These are phyloP conservation scores for Phytopythium delawarense DNA, from an alignment of 352 stramenopile genomes.

Conservation along the genomic window DNA sequence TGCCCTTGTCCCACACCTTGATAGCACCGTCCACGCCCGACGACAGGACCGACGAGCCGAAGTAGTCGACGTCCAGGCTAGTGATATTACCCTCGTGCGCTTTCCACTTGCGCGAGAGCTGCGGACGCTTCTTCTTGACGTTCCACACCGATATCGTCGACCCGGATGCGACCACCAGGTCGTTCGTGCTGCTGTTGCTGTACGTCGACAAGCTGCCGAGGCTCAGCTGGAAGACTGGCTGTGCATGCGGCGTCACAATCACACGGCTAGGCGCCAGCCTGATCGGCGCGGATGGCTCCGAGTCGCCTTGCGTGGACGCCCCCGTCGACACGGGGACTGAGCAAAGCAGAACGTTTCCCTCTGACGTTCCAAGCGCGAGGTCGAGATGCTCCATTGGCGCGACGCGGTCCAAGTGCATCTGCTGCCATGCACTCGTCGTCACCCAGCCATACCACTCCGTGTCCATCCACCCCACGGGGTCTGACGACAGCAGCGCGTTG, in stretches of 20 bases:
- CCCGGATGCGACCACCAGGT: conserved; percentile 58
- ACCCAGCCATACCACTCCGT: conserved; percentile 77
- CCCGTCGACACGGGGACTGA: conserved; percentile 26
- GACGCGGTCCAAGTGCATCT: conserved; percentile 35
- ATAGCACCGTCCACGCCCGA: conserved; percentile 58
- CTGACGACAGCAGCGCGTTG: conserved; percentile 24
- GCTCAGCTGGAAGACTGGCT: conserved; percentile 58
- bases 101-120: conserved; percentile 39
- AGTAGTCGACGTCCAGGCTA: conserved; percentile 51
- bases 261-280: conserved; percentile 32
- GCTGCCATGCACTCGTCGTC: conserved; percentile 59
- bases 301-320: conserved; percentile 10
- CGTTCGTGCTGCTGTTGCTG: conserved; percentile 41
- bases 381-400: conserved; percentile 16
- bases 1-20: conserved; percentile 54
- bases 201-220: conserved; percentile 50
- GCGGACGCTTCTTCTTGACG: conserved; percentile 40
- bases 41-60: conserved; percentile 60
- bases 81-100: conserved; percentile 73
- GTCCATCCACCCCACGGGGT: conserved; percentile 53
- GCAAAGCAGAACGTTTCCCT: conserved; percentile 52
- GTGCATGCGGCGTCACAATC: conserved; percentile 45
- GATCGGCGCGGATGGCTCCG: conserved; percentile 2
- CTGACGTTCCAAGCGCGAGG: conserved; percentile 57
- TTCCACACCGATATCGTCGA: conserved; percentile 74